Evolutionary conservation across 1,284 basidiomycete species (phyloP).

Genomic region (Phylloporus sp.): DNA sequence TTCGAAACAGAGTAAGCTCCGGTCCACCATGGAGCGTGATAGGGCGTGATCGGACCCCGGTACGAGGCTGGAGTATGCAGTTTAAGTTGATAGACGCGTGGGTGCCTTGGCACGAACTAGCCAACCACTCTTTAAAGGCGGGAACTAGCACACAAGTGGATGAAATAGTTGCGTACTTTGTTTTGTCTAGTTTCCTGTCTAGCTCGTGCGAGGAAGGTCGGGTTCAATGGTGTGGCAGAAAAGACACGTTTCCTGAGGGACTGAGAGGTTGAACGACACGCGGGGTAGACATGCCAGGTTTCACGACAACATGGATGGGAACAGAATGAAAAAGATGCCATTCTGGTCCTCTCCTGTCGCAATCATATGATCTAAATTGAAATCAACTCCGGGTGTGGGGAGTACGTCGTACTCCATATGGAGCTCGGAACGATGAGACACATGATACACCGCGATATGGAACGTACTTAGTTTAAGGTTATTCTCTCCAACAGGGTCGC

Average conservation of each 20-base stretch:
- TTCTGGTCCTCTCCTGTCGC: not conserved
- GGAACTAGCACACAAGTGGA: not conserved
- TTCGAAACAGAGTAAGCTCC: slow-evolving; percentile 41
- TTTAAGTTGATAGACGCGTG: not conserved
- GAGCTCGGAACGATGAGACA: slow-evolving; percentile 1
- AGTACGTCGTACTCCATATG: not conserved
- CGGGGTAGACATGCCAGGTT: not conserved
- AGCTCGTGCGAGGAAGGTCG: slow-evolving; percentile 7
- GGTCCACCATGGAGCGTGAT: slow-evolving; percentile 31
- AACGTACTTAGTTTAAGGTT: slow-evolving; percentile 12
- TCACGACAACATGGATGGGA: not conserved
- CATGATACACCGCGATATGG: slow-evolving; percentile 16
- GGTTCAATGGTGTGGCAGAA: slow-evolving; percentile 15
- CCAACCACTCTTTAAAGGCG: not conserved
- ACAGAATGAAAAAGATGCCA: not conserved
- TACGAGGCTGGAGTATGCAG: slow-evolving; percentile 7
- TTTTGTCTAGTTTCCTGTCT: slow-evolving; percentile 16
- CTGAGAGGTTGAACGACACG: not conserved
- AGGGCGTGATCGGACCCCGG: slow-evolving; percentile 26
- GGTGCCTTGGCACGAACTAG: not conserved
- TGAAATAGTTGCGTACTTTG: no score
- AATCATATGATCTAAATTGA: not conserved
- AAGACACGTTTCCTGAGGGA: not conserved
- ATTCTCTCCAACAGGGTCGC: slow-evolving; percentile 18
- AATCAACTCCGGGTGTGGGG: not conserved